Percentiles rank a stretch among this genome's conserved stretches.
phyloP scores from a whole-genome alignment of 2,329 filamentous ascomycete genomes.

The Didymosphaeria variabile region DNA sequence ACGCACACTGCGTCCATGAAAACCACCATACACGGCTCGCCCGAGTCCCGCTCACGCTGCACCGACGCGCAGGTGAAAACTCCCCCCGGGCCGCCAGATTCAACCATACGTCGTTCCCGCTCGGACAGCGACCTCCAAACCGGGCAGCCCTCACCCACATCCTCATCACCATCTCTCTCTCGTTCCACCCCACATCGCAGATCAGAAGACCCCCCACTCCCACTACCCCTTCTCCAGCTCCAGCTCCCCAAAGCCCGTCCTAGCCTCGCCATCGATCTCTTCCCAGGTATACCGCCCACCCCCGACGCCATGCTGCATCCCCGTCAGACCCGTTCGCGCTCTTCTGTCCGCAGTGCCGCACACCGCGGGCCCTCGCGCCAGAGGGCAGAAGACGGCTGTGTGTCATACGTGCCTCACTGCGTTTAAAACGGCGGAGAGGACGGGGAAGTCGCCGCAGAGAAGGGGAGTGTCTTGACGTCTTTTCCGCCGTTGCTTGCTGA shows the following conservation, averaged over 20 bases:
- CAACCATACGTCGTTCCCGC: not conserved
- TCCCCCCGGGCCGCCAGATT: not conserved
- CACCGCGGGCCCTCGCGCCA: not conserved
- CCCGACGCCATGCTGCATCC: slow-evolving; percentile 1
- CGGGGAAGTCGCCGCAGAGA: not conserved
- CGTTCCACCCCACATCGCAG: not conserved
- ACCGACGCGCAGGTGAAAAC: not conserved
- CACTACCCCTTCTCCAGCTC: no score
- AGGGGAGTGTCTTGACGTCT: slow-evolving; percentile 13
- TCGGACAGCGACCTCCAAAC: not conserved
- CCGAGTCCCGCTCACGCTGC: not conserved
- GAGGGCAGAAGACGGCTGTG: slow-evolving; percentile 4
- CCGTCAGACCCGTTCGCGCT: not conserved
- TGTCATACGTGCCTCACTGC: slow-evolving; percentile 19
- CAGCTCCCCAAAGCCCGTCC: slow-evolving; percentile 7
- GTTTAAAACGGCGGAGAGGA: slow-evolving; percentile 16
- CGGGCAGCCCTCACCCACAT: not conserved
- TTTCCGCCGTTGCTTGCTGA: slow-evolving; percentile 24
- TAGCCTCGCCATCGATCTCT: not conserved
- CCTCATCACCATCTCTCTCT: not conserved
- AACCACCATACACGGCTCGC: not conserved
- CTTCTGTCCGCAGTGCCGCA: slow-evolving; percentile 11
- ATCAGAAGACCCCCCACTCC: not conserved
- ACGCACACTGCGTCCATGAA: not conserved
- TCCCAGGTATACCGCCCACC: not conserved